Evolutionary conservation across 2,329 filamentous ascomycete species (phyloP).

Genomic region (Akanthomyces lecanii): DNA sequence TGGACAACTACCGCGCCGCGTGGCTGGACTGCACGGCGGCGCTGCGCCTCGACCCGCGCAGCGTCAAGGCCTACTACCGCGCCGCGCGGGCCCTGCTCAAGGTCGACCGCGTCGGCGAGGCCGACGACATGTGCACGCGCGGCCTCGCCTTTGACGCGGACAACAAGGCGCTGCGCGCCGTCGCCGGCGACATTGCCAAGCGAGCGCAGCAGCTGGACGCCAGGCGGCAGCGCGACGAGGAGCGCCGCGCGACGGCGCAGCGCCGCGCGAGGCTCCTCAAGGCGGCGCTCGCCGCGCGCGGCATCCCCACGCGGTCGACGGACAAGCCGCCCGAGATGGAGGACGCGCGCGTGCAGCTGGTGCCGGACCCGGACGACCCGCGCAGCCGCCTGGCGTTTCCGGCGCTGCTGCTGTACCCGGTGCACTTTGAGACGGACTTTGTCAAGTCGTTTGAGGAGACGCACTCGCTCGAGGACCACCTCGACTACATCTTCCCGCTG

Average conservation of each 20-base stretch:
- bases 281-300: constrained; percentile 63
- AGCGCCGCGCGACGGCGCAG: constrained; percentile 50
- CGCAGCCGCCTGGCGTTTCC: constrained; percentile 71
- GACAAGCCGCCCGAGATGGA: constrained; percentile 78
- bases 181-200: constrained; percentile 60
- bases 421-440: constrained; percentile 79
- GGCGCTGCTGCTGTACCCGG: constrained; percentile 78
- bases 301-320: constrained; percentile 64
- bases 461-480: constrained; percentile 69
- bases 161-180: constrained; percentile 62
- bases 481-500: constrained; percentile 79
- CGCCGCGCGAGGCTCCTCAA: constrained; percentile 58
- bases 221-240: constrained; percentile 51
- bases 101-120: constrained; percentile 74
- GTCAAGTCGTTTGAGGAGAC: constrained; percentile 81
- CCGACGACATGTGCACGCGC: constrained; percentile 69
- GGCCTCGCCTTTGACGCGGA: constrained; percentile 68
- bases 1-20: constrained; percentile 83
- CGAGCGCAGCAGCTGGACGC: constrained; percentile 53
- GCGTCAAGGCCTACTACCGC: constrained; percentile 89
- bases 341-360: constrained; percentile 68
- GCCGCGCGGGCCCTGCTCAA: constrained; percentile 73
- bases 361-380: constrained; percentile 69
- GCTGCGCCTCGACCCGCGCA: constrained; percentile 71
- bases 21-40: constrained; percentile 79